Evolutionary conservation across 116 monocot genomes (phyloP).

Genomic region (Thalassia testudinum): DNA sequence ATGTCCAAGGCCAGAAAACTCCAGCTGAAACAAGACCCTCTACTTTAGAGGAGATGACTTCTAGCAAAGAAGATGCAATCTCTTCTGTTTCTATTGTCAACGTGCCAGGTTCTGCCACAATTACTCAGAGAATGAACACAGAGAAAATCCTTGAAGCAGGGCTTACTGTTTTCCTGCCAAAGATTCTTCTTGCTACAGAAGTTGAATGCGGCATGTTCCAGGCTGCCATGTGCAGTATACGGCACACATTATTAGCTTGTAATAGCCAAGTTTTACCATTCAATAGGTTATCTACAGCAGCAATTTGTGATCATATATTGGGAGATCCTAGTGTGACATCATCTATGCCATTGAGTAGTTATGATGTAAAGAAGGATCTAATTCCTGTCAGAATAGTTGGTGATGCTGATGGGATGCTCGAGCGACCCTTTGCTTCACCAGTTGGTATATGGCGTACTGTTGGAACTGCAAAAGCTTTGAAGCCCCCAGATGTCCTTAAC

Average conservation of each 20-base stretch:
- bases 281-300: constrained; percentile 17
- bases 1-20: constrained; percentile 30
- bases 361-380: constrained; percentile 53
- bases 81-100: constrained; percentile 27
- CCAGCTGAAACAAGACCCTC: constrained; percentile 12
- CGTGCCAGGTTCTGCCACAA: constrained; percentile 13
- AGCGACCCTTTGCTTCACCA: constrained; percentile 22
- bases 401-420: constrained; percentile 59
- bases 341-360: constrained; percentile 12
- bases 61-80: constrained; percentile 23
- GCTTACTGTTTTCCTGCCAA: constrained; percentile 34
- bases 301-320: constrained; percentile 17
- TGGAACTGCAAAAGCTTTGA: constrained; percentile 47
- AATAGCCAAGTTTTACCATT: constrained; percentile 16
- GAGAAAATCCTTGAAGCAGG: constrained; percentile 36
- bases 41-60: constrained; percentile 12
- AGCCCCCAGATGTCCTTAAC: constrained; percentile 16
- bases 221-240: constrained; percentile 78
- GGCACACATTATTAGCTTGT: constrained; percentile 61
- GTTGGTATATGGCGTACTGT: constrained; percentile 95
- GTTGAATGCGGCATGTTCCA: constrained; percentile 84
- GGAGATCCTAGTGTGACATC: constrained; percentile 13
- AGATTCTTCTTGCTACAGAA: constrained; percentile 70
- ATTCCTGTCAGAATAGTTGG: constrained; percentile 69
- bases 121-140: constrained; percentile 24